Conservation (phyloP, 805 yeast species). For the Monosporozyma servazzii region DNA sequence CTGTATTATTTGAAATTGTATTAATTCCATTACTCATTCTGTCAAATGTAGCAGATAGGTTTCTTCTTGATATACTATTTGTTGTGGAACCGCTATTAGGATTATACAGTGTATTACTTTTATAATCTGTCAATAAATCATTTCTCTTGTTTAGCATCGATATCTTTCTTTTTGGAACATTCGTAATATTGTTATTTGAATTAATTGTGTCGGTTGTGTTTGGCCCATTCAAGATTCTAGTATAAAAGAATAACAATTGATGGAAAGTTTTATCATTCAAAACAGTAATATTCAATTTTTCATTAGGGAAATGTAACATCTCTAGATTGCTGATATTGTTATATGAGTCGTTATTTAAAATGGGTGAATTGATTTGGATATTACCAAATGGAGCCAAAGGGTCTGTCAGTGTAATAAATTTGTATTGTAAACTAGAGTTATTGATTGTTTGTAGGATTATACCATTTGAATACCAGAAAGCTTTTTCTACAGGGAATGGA, state of each 20-base stretch:
- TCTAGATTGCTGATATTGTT: constrained; percentile 28
- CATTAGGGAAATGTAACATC: constrained; percentile 21
- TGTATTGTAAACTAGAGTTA: constrained; percentile 20
- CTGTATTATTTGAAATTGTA: constrained; percentile 7
- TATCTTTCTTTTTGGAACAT: constrained; percentile 11
- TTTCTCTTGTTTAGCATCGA: constrained; percentile 18
- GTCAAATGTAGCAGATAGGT: constrained; percentile 25
- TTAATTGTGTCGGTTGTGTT: background rate
- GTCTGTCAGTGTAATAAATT: constrained; percentile 61
- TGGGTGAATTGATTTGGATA: constrained; percentile 56
- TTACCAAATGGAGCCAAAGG: constrained; percentile 68
- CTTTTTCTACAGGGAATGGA: constrained; percentile 56
- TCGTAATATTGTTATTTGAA: background rate
- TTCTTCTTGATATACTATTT: constrained; percentile 10
- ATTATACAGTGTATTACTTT: background rate
- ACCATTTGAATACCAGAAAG: constrained; percentile 61
- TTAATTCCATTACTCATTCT: constrained; percentile 14
- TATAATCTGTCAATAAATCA: background rate
- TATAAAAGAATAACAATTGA: constrained; percentile 18
- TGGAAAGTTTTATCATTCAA: constrained; percentile 14
- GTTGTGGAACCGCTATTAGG: background rate
- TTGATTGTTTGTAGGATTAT: constrained; percentile 42
- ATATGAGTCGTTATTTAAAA: constrained; percentile 32
- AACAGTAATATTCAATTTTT: constrained; percentile 24
- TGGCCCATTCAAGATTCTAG: constrained; percentile 11